phyloP scores from a whole-genome alignment of 2,329 filamentous ascomycete species.

The Botrytis hyacinthi region DNA sequence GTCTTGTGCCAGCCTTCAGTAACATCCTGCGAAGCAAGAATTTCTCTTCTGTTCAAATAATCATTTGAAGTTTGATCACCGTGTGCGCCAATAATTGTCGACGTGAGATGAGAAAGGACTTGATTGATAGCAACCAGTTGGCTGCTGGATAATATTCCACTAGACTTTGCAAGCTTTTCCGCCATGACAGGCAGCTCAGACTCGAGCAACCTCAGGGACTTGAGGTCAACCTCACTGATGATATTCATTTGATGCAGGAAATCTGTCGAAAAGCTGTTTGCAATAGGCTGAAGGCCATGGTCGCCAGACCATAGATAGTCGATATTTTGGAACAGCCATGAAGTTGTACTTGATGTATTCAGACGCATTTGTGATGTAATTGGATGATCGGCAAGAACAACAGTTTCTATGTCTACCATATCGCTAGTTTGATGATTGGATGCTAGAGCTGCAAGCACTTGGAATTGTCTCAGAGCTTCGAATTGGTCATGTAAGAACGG shows the following conservation, averaged over 20 bases:
- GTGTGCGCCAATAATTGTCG: constrained; percentile 31
- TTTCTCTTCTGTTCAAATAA: neutral
- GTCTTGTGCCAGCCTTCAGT: neutral
- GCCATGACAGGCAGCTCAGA: constrained; percentile 62
- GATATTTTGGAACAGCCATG: constrained; percentile 31
- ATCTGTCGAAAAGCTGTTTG: constrained; percentile 48
- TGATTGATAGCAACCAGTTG: constrained; percentile 48
- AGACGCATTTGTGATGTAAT: constrained; percentile 36
- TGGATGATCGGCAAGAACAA: constrained; percentile 37
- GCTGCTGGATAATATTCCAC: constrained; percentile 43
- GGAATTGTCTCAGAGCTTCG: constrained; percentile 53
- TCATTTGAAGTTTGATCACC: constrained; percentile 15
- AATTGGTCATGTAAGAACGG: constrained; percentile 57
- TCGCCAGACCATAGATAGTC: constrained; percentile 37
- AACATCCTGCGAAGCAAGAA: neutral
- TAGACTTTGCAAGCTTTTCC: constrained; percentile 42
- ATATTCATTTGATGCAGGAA: constrained; percentile 55
- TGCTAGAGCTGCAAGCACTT: constrained; percentile 28
- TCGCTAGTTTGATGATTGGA: constrained; percentile 13
- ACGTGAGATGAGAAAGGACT: constrained; percentile 29
- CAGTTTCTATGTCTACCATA: constrained; percentile 27
- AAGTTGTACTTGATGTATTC: constrained; percentile 28
- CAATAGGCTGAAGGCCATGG: constrained; percentile 45
- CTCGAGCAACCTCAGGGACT: constrained; percentile 62
- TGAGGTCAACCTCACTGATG: constrained; percentile 54